Conservation (phyloP, 164 flowering plant species). For the Kingdonia uniflora region DNA sequence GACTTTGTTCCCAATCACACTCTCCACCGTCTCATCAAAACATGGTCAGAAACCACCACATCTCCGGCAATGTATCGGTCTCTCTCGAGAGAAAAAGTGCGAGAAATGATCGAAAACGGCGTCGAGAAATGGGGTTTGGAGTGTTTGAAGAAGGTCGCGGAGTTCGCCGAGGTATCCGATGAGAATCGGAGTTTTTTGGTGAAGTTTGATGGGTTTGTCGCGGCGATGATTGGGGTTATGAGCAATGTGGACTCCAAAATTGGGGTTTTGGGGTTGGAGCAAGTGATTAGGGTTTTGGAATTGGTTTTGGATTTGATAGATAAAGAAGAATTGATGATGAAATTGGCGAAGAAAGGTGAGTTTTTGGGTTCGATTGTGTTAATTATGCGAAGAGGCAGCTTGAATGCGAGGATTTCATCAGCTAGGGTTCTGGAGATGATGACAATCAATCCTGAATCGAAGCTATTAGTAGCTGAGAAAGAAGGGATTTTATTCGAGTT, state of each 20-base stretch:
- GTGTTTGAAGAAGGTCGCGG: conserved; percentile 16
- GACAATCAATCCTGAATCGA: conserved; percentile 33
- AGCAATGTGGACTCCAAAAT: conserved; percentile 10
- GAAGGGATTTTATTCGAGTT: conserved; percentile 33
- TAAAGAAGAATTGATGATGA: conserved; percentile 7
- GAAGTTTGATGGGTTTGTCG: conserved; percentile 27
- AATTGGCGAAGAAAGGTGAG: conserved; percentile 17
- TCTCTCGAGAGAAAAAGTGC: conserved; percentile 14
- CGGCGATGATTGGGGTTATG: conserved; percentile 25
- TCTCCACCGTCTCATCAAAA: conserved; percentile 70
- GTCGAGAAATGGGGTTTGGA: conserved; percentile 6
- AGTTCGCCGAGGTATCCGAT: conserved; percentile 29
- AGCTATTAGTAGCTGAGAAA: conserved; percentile 25
- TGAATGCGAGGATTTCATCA: conserved; percentile 25
- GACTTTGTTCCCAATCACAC: conserved; percentile 74
- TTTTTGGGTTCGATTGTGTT: conserved; percentile 23
- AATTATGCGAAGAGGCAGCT: conserved; percentile 26
- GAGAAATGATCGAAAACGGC: conserved; percentile 8
- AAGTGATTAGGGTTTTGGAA: conserved; percentile 23
- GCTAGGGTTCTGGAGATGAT: conserved; percentile 32
- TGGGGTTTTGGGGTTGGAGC: conserved; percentile 15
- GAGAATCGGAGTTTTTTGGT: conserved; percentile 37
- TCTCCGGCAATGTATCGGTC: not conserved
- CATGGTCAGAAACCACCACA: conserved; percentile 39
- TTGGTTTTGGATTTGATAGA: conserved; percentile 21